phyloP scores from a whole-genome alignment of 768 basidiomycete species.

The Neoboletus magnificus region DNA sequence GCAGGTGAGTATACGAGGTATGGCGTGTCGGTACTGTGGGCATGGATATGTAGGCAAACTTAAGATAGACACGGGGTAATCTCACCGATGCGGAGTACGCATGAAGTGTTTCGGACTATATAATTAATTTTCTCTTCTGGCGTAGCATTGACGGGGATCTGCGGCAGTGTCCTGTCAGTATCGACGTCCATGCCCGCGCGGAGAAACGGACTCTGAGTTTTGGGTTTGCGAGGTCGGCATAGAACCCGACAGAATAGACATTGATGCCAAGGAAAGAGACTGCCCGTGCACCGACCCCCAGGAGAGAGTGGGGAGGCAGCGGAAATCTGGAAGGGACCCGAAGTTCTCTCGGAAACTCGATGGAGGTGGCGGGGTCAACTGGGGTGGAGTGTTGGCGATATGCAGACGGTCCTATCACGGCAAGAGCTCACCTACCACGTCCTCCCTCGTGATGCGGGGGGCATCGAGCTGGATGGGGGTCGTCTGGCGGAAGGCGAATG shows the following conservation, averaged over 20 bases:
- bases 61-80: background rate
- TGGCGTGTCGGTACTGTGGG: constrained; percentile 70
- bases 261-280: constrained; percentile 87
- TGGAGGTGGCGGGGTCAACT: constrained; percentile 75
- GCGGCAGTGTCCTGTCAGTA: constrained; percentile 1
- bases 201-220: constrained; percentile 48
- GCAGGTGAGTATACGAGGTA: constrained; percentile 74
- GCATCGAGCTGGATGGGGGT: constrained; percentile 46
- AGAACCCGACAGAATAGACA: constrained; percentile 89
- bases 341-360: constrained; percentile 67
- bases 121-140: constrained; percentile 69
- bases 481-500: constrained; percentile 26
- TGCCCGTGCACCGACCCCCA: constrained; percentile 84
- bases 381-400: background rate
- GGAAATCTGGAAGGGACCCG: constrained; percentile 61
- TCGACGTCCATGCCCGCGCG: background rate
- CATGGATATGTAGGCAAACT: background rate
- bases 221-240: constrained; percentile 74
- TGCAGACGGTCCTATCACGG: background rate
- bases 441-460: constrained; percentile 19
- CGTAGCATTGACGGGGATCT: constrained; percentile 56
- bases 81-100: constrained; percentile 72
- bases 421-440: constrained; percentile 21
- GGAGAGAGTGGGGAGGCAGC: constrained; percentile 59
- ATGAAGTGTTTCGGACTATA: constrained; percentile 64